Evolutionary conservation across 108 stramenopile species (phyloP).

Genomic region (Fragilaria crotonensis): DNA sequence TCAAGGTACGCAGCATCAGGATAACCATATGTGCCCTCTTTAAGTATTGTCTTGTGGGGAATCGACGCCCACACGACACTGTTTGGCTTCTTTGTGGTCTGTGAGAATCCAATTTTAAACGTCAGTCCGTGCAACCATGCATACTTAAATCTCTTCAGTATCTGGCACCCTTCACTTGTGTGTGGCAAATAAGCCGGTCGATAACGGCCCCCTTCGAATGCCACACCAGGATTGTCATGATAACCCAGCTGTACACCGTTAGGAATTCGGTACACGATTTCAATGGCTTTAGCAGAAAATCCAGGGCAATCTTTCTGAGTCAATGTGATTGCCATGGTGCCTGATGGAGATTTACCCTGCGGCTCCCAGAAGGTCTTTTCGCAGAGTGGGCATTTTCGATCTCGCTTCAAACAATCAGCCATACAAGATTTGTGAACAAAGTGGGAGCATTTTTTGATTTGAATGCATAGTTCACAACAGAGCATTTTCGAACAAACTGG

Average conservation of each 20-base stretch:
- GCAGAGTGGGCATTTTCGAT: slow-evolving; percentile 15
- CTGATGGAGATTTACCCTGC: slow-evolving; percentile 31
- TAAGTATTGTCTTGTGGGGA: slow-evolving; percentile 45
- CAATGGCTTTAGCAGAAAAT: neutral
- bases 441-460: slow-evolving; percentile 12
- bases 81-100: slow-evolving; percentile 27
- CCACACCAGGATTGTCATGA: slow-evolving; percentile 28
- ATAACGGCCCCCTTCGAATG: slow-evolving; percentile 9
- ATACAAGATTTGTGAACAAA: slow-evolving; percentile 29
- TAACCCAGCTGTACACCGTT: slow-evolving; percentile 30
- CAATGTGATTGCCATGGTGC: slow-evolving; percentile 22
- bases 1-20: slow-evolving; percentile 41
- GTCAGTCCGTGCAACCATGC: slow-evolving; percentile 42
- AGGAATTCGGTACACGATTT: slow-evolving; percentile 28
- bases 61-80: slow-evolving; percentile 38
- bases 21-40: slow-evolving; percentile 38
- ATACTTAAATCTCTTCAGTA: slow-evolving; percentile 40
- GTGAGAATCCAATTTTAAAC: slow-evolving; percentile 39
- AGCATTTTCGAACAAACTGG: too few species aligned
- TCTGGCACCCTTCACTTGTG: slow-evolving; percentile 13
- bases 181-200: slow-evolving; percentile 29
- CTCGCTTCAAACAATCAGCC: slow-evolving; percentile 7
- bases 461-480: too few species aligned
- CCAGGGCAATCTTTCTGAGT: slow-evolving; percentile 1
- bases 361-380: slow-evolving; percentile 14